Evolutionary conservation across 1,284 basidiomycete genomes (phyloP).

Genomic region (Tilletia setariae): DNA sequence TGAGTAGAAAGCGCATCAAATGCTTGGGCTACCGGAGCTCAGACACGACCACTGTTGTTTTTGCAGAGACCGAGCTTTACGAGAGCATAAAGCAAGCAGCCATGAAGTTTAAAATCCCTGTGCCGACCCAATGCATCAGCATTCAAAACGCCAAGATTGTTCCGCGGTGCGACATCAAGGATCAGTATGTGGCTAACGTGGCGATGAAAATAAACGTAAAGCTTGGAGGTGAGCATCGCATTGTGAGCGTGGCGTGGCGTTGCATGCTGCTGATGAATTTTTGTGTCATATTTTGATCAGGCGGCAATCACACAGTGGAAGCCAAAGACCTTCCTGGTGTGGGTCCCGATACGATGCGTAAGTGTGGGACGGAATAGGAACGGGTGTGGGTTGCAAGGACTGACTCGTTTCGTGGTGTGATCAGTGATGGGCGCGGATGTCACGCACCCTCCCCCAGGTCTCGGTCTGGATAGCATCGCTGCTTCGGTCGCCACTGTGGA

Average conservation of each 20-base stretch:
- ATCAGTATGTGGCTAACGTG: slow-evolving; percentile 58
- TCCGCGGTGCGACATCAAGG: slow-evolving; percentile 38
- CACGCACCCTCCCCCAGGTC: slow-evolving; percentile 46
- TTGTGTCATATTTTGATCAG: slow-evolving; percentile 30
- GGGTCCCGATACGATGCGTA: slow-evolving; percentile 52
- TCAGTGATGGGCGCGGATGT: slow-evolving; percentile 57
- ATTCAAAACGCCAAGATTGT: slow-evolving; percentile 29
- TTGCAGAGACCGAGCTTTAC: background rate
- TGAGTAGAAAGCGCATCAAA: background rate
- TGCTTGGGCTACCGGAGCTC: background rate
- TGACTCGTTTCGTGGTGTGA: too few species aligned
- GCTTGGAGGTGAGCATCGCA: slow-evolving; percentile 53
- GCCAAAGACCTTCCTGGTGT: slow-evolving; percentile 38
- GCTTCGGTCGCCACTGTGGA: slow-evolving; percentile 56
- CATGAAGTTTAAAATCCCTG: background rate
- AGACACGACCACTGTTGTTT: background rate
- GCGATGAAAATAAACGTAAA: slow-evolving; percentile 55
- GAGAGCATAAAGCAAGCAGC: background rate
- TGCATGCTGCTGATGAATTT: slow-evolving; percentile 31
- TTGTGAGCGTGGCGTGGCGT: too few species aligned
- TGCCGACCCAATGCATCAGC: background rate
- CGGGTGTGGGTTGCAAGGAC: too few species aligned
- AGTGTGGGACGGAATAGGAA: background rate
- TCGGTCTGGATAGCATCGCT: slow-evolving; percentile 58
- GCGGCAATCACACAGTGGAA: slow-evolving; percentile 56